Evolutionary conservation across 352 stramenopile genomes (phyloP).

Genomic region (Phytopythium vexans): DNA sequence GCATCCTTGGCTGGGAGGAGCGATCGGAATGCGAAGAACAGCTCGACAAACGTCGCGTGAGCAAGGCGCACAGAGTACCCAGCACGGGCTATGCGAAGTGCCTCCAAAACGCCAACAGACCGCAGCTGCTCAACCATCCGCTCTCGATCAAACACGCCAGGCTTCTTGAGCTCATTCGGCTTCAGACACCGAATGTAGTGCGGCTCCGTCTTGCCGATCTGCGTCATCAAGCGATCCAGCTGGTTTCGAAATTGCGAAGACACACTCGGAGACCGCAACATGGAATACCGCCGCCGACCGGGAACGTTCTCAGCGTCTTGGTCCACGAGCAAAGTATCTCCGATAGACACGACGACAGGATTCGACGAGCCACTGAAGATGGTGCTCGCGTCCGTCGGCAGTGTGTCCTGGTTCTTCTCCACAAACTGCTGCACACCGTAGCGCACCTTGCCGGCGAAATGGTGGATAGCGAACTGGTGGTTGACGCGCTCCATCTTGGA

Average conservation of each 20-base stretch:
- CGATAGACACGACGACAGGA: conserved; percentile 56
- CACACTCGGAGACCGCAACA: conserved; percentile 67
- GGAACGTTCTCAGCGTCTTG: conserved; percentile 14
- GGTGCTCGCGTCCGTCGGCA: conserved; percentile 58
- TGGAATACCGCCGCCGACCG: conserved; percentile 39
- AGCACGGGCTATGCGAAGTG: conserved; percentile 92
- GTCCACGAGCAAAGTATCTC: conserved; percentile 48
- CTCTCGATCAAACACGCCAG: conserved; percentile 58
- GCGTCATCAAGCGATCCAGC: conserved; percentile 90
- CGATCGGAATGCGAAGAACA: conserved; percentile 62
- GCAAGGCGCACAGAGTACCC: conserved; percentile 95
- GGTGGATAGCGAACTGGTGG: conserved; percentile 75
- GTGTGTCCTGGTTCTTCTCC: conserved; percentile 83
- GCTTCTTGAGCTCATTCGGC: conserved; percentile 92
- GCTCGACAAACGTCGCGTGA: conserved; percentile 89
- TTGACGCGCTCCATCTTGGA: conserved; percentile 86
- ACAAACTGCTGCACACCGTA: conserved; percentile 82
- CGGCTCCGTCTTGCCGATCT: conserved; percentile 94
- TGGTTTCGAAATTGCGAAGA: conserved; percentile 93
- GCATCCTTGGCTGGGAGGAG: conserved; percentile 19
- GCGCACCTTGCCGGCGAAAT: conserved; percentile 77
- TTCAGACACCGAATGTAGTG: conserved; percentile 99
- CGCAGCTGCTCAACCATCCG: conserved; percentile 97
- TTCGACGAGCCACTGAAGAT: conserved; percentile 63
- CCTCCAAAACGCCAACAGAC: conserved; percentile 96